A percentile compares a stretch with the other conserved stretches of the same genome.
Conservation (phyloP, 2,329 filamentous ascomycete species). For the Fonsecaea monophora region DNA sequence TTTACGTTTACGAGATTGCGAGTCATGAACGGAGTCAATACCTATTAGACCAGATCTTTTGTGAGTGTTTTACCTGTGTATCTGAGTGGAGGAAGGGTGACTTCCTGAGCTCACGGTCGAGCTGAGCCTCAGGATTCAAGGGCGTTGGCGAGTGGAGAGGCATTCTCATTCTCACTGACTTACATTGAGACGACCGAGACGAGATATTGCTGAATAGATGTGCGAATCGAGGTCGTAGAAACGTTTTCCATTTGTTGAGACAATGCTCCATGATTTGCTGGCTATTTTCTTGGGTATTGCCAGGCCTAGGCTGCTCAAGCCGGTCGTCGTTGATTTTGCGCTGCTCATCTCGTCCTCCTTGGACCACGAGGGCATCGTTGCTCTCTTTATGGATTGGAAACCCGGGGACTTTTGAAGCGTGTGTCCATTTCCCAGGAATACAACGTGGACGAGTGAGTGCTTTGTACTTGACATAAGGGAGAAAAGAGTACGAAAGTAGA, state of each 20-base stretch:
- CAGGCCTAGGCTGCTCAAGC: too few relatives aligned
- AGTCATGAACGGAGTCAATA: constrained; percentile 15
- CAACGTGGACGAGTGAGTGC: too few relatives aligned
- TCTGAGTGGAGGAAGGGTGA: background rate
- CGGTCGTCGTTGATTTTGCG: too few relatives aligned
- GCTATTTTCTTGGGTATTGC: background rate
- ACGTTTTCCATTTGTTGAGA: background rate
- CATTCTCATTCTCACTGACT: background rate
- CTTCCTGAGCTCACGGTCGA: background rate
- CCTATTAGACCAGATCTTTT: constrained; percentile 25
- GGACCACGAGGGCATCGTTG: too few relatives aligned
- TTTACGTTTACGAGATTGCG: constrained; percentile 16
- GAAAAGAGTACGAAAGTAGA: too few relatives aligned
- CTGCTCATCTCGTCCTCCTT: too few relatives aligned
- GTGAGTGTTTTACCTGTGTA: constrained; percentile 4
- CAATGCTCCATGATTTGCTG: background rate
- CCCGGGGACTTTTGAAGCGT: too few relatives aligned
- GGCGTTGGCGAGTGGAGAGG: constrained; percentile 5
- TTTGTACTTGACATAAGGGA: too few relatives aligned
- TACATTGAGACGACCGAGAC: constrained; percentile 3
- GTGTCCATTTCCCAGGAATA: too few relatives aligned
- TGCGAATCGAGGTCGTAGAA: constrained; percentile 1
- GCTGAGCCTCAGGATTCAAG: background rate
- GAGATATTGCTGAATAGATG: background rate
- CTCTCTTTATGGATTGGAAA: too few relatives aligned